Evolutionary conservation across 495 filamentous ascomycete genomes (phyloP).

Genomic region (Talaromyces thailandensis): DNA sequence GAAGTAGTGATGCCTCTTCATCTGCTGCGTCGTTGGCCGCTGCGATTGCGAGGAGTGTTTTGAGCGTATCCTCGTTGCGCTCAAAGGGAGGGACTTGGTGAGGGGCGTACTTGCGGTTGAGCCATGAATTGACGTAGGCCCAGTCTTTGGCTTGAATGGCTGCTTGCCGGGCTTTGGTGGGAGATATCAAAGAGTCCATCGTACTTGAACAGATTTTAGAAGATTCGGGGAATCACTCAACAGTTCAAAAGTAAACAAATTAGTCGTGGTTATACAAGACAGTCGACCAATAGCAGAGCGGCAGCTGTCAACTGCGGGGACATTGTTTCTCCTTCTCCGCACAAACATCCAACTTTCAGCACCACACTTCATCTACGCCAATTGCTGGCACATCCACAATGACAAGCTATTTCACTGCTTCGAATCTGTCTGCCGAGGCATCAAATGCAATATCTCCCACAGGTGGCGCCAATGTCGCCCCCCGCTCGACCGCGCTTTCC

Average conservation of each 20-base stretch:
- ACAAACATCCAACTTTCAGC: not conserved
- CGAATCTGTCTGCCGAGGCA: constrained; percentile 17
- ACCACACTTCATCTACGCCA: constrained; percentile 8
- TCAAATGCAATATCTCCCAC: constrained; percentile 16
- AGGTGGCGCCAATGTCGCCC: constrained; percentile 17
- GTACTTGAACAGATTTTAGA: no score
- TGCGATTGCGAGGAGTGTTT: constrained; percentile 64
- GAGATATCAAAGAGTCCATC: constrained; percentile 35
- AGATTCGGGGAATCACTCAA: no score
- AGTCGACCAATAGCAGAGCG: not conserved
- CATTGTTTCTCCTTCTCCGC: constrained; percentile 7
- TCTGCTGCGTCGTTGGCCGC: constrained; percentile 74
- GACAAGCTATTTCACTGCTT: constrained; percentile 32
- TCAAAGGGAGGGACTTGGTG: constrained; percentile 61
- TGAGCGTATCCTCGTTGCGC: constrained; percentile 75
- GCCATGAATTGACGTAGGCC: constrained; percentile 79
- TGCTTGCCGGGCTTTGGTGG: constrained; percentile 38
- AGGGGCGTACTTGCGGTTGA: constrained; percentile 56
- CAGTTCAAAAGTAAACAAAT: not conserved
- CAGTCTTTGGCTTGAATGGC: constrained; percentile 68
- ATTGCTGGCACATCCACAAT: constrained; percentile 17
- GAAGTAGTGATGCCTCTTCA: constrained; percentile 55
- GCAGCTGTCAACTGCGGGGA: constrained; percentile 3
- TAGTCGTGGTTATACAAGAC: not conserved
- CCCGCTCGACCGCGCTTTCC: constrained; percentile 55